These are phyloP conservation scores for Draba incana DNA, from an alignment of 345 rosid genomes.

Conservation along the genomic window DNA sequence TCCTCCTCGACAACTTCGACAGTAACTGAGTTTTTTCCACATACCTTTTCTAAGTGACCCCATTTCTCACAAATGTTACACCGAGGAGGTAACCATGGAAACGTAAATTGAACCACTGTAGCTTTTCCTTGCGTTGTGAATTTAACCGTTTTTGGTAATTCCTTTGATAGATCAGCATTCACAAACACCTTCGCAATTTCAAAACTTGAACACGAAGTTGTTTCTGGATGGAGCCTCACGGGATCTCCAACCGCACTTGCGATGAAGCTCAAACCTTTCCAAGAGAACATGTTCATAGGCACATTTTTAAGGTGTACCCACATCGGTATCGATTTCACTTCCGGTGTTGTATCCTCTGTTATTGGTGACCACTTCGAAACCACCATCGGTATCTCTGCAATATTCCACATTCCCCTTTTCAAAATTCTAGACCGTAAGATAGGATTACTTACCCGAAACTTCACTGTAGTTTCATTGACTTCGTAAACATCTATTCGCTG, in stretches of 20 bases:
- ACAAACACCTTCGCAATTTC: background rate
- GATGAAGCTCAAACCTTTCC: background rate
- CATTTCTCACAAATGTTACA: too few species aligned
- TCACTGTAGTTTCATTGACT: too few species aligned
- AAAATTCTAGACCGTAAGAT: background rate
- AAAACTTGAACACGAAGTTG: background rate
- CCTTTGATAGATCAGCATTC: too few species aligned
- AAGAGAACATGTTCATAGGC: background rate
- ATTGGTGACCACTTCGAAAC: background rate
- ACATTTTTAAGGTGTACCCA: background rate
- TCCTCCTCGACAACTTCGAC: too few species aligned
- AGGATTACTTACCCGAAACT: too few species aligned
- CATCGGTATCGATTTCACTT: background rate
- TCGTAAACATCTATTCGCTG: too few species aligned
- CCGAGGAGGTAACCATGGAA: too few species aligned
- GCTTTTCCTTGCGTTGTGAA: too few species aligned
- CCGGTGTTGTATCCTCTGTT: background rate
- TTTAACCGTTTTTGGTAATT: too few species aligned
- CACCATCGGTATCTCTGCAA: background rate
- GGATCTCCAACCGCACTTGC: background rate
- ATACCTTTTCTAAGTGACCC: too few species aligned
- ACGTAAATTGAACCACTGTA: too few species aligned
- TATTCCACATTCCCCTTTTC: background rate
- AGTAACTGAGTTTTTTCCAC: too few species aligned
- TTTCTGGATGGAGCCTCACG: background rate